These are phyloP conservation scores for Holtermanniella nyarrowii DNA, from an alignment of 768 basidiomycete genomes.

Conservation along the genomic window DNA sequence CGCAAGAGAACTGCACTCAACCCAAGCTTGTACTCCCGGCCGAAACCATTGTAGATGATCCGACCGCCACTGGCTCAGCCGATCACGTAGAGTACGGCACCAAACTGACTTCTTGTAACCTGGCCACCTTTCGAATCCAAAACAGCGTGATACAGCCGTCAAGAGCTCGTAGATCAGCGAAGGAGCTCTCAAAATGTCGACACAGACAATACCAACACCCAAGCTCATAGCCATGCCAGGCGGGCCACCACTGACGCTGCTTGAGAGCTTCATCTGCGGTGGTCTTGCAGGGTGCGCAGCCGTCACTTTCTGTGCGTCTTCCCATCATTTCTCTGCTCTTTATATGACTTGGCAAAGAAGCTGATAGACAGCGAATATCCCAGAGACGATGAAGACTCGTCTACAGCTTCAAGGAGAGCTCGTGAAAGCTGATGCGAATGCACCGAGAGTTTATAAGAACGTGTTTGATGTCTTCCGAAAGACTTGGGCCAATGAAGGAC, in stretches of 20 bases:
- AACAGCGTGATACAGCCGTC: no score
- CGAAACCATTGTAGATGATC: no score
- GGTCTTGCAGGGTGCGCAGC: slow-evolving; percentile 86
- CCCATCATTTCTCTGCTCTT: neutral
- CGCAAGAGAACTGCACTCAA: no score
- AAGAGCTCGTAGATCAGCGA: no score
- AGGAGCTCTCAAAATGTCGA: no score
- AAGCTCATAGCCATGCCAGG: slow-evolving; percentile 1
- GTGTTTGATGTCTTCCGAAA: slow-evolving; percentile 78
- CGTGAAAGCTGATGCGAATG: slow-evolving; percentile 48
- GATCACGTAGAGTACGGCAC: no score
- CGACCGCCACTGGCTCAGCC: no score
- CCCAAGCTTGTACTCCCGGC: no score
- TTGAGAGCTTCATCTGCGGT: slow-evolving; percentile 61
- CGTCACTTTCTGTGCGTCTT: slow-evolving; percentile 46
- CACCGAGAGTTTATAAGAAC: slow-evolving; percentile 69
- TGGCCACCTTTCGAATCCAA: no score
- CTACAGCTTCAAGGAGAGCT: slow-evolving; percentile 94
- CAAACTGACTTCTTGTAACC: no score
- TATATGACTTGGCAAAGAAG: neutral
- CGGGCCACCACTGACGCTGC: slow-evolving; percentile 15
- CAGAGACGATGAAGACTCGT: slow-evolving; percentile 76
- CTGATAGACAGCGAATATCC: slow-evolving; percentile 23
- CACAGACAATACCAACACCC: slow-evolving; percentile 5
- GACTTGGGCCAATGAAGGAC: slow-evolving; percentile 80